These are phyloP conservation scores for Phycomyces blakesleeanus DNA, from an alignment of 192 early-diverging fungal genomes.

Conservation along the genomic window DNA sequence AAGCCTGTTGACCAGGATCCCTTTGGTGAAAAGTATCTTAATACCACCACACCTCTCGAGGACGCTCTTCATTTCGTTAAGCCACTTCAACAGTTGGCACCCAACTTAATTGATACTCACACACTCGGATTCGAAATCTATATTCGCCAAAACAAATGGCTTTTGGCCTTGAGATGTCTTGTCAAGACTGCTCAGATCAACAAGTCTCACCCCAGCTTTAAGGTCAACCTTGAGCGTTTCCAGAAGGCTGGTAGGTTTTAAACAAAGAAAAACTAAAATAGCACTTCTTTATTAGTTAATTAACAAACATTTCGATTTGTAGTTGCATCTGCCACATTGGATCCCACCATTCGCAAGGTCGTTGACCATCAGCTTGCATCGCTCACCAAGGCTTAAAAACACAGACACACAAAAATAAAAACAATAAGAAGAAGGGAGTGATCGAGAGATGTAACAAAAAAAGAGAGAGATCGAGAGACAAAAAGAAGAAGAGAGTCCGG, in stretches of 20 bases:
- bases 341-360: background rate
- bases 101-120: conserved; percentile 56
- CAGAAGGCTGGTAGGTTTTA: conserved; percentile 36
- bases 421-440: too few species aligned
- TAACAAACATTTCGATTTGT: background rate
- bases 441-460: too few species aligned
- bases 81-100: conserved; percentile 57
- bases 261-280: too few species aligned
- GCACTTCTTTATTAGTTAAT: background rate
- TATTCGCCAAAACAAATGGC: conserved; percentile 59
- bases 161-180: conserved; percentile 63
- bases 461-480: too few species aligned
- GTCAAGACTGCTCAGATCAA: conserved; percentile 47
- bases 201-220: conserved; percentile 34
- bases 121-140: conserved; percentile 66
- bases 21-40: conserved; percentile 59
- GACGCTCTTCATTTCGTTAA: conserved; percentile 77
- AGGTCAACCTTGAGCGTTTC: conserved; percentile 46
- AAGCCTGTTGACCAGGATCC: conserved; percentile 62
- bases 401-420: too few species aligned
- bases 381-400: background rate
- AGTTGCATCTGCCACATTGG: background rate
- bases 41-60: conserved; percentile 63
- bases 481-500: too few species aligned
- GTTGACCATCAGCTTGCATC: background rate